Conservation (phyloP, 2,329 filamentous ascomycete genomes). For the Xylaria sp. region DNA sequence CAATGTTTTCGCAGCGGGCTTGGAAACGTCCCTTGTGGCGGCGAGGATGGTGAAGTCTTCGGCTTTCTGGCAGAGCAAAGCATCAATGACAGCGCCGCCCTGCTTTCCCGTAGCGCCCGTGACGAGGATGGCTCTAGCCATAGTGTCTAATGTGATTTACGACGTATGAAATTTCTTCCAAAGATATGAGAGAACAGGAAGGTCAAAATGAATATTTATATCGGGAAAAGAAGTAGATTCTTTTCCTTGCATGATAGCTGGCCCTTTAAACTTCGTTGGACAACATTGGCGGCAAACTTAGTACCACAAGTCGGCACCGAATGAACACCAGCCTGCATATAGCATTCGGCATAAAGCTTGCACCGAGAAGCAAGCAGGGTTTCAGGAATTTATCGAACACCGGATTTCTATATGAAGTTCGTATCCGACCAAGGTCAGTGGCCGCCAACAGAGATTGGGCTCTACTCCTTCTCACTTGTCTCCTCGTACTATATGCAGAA, state of each 20-base stretch:
- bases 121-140: constrained; percentile 54
- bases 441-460: background rate
- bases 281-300: background rate
- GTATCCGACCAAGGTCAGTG: background rate
- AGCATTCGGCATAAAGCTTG: background rate
- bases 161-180: background rate
- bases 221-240: background rate
- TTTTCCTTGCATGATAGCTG: background rate
- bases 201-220: background rate
- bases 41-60: constrained; percentile 61
- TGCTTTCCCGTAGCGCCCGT: constrained; percentile 62
- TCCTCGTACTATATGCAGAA: background rate
- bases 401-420: constrained; percentile 13
- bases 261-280: constrained; percentile 4
- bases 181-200: constrained; percentile 11
- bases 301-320: constrained; percentile 7
- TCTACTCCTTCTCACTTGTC: background rate
- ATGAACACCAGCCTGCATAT: background rate
- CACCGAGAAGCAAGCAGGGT: background rate
- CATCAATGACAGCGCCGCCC: constrained; percentile 57
- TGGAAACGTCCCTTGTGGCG: constrained; percentile 65
- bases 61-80: constrained; percentile 50
- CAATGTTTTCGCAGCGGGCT: constrained; percentile 60
- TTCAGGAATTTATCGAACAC: background rate
- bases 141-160: constrained; percentile 33